Evolutionary conservation across 495 filamentous ascomycete species (phyloP), one percentile per base, ranked within the genome.

Genomic region (Coniosporium apollinis): DNA sequence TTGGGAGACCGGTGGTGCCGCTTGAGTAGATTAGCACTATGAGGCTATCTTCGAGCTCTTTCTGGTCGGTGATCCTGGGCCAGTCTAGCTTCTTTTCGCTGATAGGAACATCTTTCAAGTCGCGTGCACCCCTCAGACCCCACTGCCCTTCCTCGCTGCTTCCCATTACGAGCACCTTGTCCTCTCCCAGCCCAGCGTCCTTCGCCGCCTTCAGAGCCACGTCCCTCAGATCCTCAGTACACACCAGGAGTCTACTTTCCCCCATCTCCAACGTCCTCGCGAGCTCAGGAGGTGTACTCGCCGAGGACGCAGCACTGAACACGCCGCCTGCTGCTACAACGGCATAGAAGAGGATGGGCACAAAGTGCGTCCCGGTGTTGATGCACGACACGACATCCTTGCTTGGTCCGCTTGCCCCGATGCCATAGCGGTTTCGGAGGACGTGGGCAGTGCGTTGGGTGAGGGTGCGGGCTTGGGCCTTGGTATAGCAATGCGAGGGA

Each of bases 331-430:
- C 67, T 11, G 55, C 64, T 22, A 70, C 50, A 18, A 62, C 51
- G 5, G 58, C 57, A 36, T 60, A 67, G 44, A 71, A 67, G 17
- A 66, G 21, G 18, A 56, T 46, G 0, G 64, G 55, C 5, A 65
- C 52, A 4, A 63, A 51, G 11, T 51, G 58, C 43, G 70, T 61
- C 0, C 67, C 67, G 3, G 58, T 56, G n/a, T 61, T 59, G 15
- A 67, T 60, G 31, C 57, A 55, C 10, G 66, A 50, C 9, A 69
- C 60, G 22, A 68, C 60, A 44, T 73, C 67, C 35, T 64, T 60
- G 22, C 58, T 54, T 1, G 58, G 54, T 5, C 66, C 65, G 17
- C 54, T 30, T 14, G 45, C 24, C n/a, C 66, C 66, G 34, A 71
- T 51, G 29, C 58, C 62, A 33, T 62, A 70, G 16, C 48, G 45